phyloP scores from a whole-genome alignment of 2,329 filamentous ascomycete species.

The Penicillium digitatum region DNA sequence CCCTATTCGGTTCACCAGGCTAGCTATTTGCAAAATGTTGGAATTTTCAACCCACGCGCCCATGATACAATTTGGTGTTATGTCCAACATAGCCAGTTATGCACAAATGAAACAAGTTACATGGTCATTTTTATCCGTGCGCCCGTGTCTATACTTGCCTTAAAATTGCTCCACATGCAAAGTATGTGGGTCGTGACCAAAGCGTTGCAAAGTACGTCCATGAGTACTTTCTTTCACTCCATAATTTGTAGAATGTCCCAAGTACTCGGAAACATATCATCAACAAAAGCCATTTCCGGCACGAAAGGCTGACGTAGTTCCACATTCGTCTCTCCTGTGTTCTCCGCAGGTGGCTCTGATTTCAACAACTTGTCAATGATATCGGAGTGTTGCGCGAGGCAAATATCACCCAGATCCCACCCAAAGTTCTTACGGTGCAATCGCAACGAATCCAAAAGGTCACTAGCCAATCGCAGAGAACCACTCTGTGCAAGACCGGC shows the following conservation, averaged over 20 bases:
- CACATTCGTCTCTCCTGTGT: neutral
- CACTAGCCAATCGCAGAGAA: conserved; percentile 44
- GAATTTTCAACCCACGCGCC: too few species aligned
- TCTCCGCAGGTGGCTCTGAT: neutral
- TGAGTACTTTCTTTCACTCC: neutral
- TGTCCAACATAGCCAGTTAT: too few species aligned
- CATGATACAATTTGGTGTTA: too few species aligned
- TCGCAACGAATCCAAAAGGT: conserved; percentile 42
- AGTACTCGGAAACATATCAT: conserved; percentile 11
- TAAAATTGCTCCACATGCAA: neutral
- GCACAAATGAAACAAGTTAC: too few species aligned
- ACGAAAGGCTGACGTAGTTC: conserved; percentile 5
- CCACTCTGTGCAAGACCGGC: conserved; percentile 21
- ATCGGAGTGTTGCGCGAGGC: conserved; percentile 48
- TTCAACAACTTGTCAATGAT: conserved; percentile 44
- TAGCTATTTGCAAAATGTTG: too few species aligned
- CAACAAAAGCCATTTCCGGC: conserved; percentile 9
- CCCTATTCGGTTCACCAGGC: too few species aligned
- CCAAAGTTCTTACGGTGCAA: conserved; percentile 38
- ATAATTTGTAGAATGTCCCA: conserved; percentile 13
- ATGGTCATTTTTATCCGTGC: too few species aligned
- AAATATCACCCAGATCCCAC: conserved; percentile 53
- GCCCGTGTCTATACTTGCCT: too few species aligned
- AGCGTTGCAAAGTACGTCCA: neutral
- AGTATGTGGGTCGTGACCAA: neutral